Evolutionary conservation across 805 yeast species (phyloP).

Genomic region (Metschnikowia lunata): DNA sequence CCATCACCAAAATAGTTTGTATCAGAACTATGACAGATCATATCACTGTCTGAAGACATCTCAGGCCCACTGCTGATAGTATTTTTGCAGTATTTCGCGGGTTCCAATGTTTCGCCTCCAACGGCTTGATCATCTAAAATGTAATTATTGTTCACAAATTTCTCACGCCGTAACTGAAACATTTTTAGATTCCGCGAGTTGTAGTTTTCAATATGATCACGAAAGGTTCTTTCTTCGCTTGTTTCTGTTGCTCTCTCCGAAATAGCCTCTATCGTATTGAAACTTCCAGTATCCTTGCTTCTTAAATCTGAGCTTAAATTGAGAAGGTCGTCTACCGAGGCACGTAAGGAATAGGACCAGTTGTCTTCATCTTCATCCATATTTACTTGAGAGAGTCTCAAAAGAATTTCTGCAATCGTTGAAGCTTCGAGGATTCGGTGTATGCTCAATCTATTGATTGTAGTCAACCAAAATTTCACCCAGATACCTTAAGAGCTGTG

Average conservation of each 20-base stretch:
- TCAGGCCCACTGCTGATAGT: not conserved
- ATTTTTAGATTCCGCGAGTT: not conserved
- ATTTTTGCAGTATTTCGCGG: not conserved
- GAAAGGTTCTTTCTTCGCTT: not conserved
- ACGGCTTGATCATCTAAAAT: not conserved
- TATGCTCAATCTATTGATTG: no score
- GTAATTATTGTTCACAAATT: no score
- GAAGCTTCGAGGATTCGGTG: no score
- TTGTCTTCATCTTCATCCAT: slow-evolving; percentile 37
- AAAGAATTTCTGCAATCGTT: no score
- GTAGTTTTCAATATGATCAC: not conserved
- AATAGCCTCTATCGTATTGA: not conserved
- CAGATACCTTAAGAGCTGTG: no score
- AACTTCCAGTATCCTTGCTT: no score
- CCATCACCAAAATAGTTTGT: not conserved
- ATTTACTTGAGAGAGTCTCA: not conserved
- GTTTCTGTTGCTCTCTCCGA: not conserved
- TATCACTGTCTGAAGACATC: not conserved
- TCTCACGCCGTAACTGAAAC: not conserved
- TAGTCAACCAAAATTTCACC: no score
- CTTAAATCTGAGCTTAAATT: not conserved
- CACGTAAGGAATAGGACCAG: slow-evolving; percentile 39
- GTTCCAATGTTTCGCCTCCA: not conserved
- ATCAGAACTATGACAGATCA: not conserved
- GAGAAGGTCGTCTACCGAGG: slow-evolving; percentile 26